These are phyloP conservation scores for Russula vinacea DNA, from an alignment of 768 basidiomycete genomes.

Conservation along the genomic window DNA sequence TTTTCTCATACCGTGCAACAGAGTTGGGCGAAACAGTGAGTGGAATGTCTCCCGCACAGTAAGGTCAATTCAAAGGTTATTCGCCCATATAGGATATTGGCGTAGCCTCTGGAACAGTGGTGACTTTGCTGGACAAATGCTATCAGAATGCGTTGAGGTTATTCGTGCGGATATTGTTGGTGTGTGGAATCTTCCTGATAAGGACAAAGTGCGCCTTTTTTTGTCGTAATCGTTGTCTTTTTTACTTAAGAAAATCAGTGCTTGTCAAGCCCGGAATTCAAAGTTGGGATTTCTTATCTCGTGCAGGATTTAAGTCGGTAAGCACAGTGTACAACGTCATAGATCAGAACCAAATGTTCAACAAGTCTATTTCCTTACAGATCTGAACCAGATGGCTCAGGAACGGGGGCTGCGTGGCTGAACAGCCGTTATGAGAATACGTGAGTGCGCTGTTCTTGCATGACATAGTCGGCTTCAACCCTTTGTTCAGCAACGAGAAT, in stretches of 20 bases:
- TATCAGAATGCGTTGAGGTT: slow-evolving; percentile 3
- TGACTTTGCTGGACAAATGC: not conserved
- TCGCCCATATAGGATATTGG: slow-evolving; percentile 15
- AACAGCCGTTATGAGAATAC: not conserved
- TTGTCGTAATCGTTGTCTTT: not conserved
- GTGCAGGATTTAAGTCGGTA: slow-evolving; percentile 8
- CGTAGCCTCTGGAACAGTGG: not conserved
- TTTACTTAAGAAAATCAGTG: slow-evolving; percentile 1
- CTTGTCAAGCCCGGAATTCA: slow-evolving; percentile 5
- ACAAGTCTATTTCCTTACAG: not conserved
- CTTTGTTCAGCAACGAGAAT: slow-evolving; percentile 6
- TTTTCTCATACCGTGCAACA: not conserved
- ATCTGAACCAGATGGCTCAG: not conserved
- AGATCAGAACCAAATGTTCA: not conserved
- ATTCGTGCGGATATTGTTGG: slow-evolving; percentile 11
- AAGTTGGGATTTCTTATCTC: slow-evolving; percentile 3
- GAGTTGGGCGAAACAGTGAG: slow-evolving; percentile 18
- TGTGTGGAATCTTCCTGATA: slow-evolving; percentile 15
- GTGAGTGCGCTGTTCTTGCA: not conserved
- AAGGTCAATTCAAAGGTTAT: not conserved
- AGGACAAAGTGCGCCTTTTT: not conserved
- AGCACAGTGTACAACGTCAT: not conserved
- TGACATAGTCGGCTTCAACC: not conserved
- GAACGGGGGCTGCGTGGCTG: slow-evolving; percentile 1
- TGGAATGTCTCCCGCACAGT: not conserved